phyloP scores from a whole-genome alignment of 306 rosid genomes.

The Sechiopsis laciniata region DNA sequence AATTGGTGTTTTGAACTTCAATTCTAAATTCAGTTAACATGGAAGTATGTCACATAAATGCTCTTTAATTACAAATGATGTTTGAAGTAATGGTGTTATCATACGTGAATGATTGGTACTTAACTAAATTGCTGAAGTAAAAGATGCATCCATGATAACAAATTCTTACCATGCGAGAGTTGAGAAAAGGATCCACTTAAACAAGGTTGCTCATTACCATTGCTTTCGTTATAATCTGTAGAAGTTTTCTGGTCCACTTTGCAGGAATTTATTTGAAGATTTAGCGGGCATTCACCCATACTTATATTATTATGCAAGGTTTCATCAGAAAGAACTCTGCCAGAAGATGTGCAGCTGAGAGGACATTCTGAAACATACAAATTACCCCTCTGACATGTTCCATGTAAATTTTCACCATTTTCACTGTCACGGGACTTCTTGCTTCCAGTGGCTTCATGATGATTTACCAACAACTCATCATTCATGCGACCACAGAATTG shows the following conservation, averaged over 20 bases:
- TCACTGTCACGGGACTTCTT: slow-evolving; percentile 28
- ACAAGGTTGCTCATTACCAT: slow-evolving; percentile 12
- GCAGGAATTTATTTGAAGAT: slow-evolving; percentile 26
- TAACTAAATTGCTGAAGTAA: slow-evolving; percentile 1
- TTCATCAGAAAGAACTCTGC: slow-evolving; percentile 33
- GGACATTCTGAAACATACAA: slow-evolving; percentile 34
- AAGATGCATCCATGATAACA: neutral
- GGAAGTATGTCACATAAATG: neutral
- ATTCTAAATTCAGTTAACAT: neutral
- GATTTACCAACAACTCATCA: slow-evolving; percentile 32
- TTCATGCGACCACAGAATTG: slow-evolving; percentile 25
- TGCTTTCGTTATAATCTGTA: slow-evolving; percentile 39
- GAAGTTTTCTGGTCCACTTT: slow-evolving; percentile 31
- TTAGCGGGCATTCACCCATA: slow-evolving; percentile 24
- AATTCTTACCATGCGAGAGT: slow-evolving; percentile 16
- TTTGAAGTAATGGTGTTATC: neutral
- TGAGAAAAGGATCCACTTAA: slow-evolving; percentile 17
- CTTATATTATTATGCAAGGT: slow-evolving; percentile 25
- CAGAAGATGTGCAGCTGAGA: slow-evolving; percentile 30
- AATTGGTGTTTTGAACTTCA: neutral
- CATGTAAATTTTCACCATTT: slow-evolving; percentile 27
- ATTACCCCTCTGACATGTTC: slow-evolving; percentile 30
- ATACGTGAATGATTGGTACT: neutral
- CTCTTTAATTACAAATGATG: neutral
- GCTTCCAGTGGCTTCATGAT: slow-evolving; percentile 28